Base-by-base conservation (phyloP, 331 rosid genomes). In the Spiraea crenata region DNA sequence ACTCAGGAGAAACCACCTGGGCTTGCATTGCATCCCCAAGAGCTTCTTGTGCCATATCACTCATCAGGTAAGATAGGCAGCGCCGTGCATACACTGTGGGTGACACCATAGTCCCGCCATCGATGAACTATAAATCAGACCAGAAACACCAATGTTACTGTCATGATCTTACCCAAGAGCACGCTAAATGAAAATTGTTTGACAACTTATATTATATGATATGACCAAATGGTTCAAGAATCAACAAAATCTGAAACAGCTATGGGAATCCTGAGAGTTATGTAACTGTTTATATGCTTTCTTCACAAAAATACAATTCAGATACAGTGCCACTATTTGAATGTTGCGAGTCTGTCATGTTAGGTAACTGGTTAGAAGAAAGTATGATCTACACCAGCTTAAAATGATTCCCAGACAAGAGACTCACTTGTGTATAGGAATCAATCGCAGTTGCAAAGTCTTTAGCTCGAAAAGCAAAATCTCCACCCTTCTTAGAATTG, bases 21-120 rank as follows among this genome's bases (percentile, higher is more conserved):
- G 99, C 97, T 73, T 95, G 99, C 97, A 95, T 91, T 0, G 99
- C 97, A 84, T 95, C 99, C 68, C 90, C 96, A 0, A 95, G 82
- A 60, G 84, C 99, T 75, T 89, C 96, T 56, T 89, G 85, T 52
- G 81, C 67, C 97, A 79, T 83, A 6, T 82, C 93, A 65, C 75
- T 89, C 96, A 95, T 95, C 86, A 95, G 73, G 73, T 82, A 91
- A 0, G 96, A 91, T 16, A 95, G 85, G 79, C 99, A 95, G 0
- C 99, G 84, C 80, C 97, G 85, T 4, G 91, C 92, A 67, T 86
- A 87, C 83, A 91, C 99, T 0, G 99, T 91, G 3, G 99, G 99
- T 9, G 99, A 95, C 31, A 91, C 88, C 99, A 95, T 91, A 3
- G 97, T 95, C 68, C 99, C 99, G 34, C 96, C 90, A 47, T 91